Evolutionary conservation across 176 grass and related monocot genomes (phyloP).

Genomic region (Eleusine coracana): DNA sequence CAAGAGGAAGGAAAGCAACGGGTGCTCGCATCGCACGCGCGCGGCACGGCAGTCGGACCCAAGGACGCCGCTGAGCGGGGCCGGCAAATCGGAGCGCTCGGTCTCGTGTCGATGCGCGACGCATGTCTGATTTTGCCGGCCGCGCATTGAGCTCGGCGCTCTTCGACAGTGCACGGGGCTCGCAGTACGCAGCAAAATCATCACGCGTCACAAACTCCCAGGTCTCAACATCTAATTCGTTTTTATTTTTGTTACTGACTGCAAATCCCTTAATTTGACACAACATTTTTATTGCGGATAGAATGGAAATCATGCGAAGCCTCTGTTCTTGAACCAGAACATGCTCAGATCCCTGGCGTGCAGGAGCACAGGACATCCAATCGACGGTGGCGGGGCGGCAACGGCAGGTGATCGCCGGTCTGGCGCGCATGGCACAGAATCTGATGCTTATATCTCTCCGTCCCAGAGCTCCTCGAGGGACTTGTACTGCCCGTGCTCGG

Average conservation of each 20-base stretch:
- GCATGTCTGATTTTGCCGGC: too few relatives aligned
- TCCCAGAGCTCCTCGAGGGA: constrained; percentile 70
- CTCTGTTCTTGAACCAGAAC: background rate
- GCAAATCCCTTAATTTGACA: background rate
- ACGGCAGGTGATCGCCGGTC: background rate
- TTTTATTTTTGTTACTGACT: background rate
- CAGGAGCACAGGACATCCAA: background rate
- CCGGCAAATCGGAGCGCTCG: too few relatives aligned
- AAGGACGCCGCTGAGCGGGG: too few relatives aligned
- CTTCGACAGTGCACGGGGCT: too few relatives aligned
- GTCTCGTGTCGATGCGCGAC: too few relatives aligned
- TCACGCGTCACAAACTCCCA: background rate
- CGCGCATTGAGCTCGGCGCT: too few relatives aligned
- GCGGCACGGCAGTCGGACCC: too few relatives aligned
- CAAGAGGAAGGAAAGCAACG: background rate
- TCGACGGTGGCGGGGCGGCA: background rate
- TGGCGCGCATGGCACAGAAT: background rate
- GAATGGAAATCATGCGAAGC: background rate
- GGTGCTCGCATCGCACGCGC: background rate
- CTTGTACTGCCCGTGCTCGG: constrained; percentile 44
- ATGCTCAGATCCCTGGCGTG: background rate
- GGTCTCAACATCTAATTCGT: background rate
- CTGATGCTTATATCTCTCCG: constrained; percentile 48
- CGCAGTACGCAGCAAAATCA: too few relatives aligned
- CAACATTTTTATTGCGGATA: background rate